These are phyloP conservation scores for Cucurbita maxima DNA, from an alignment of 306 rosid genomes.

Conservation along the genomic window DNA sequence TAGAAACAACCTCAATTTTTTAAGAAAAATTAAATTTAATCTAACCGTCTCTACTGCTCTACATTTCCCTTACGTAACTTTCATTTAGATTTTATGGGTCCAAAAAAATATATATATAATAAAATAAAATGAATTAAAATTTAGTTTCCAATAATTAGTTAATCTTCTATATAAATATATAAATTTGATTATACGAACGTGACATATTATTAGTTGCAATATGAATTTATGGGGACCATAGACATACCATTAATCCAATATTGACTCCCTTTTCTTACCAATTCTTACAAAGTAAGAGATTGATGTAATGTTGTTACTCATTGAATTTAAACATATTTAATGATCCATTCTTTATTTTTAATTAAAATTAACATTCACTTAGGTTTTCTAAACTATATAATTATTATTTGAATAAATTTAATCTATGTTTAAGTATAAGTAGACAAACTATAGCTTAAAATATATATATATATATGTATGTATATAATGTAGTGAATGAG, in stretches of 20 bases:
- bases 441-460: too few relatives aligned
- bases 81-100: slow-evolving; percentile 13
- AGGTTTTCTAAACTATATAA: too few relatives aligned
- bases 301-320: background rate
- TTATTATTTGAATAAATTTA: too few relatives aligned
- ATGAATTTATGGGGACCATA: background rate
- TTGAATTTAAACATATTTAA: too few relatives aligned
- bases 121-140: background rate
- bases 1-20: background rate
- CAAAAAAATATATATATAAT: background rate
- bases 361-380: too few relatives aligned
- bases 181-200: background rate
- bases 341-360: too few relatives aligned
- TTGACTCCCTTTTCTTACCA: background rate
- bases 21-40: background rate
- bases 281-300: background rate
- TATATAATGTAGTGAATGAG: background rate
- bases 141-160: background rate
- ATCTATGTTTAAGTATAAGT: too few relatives aligned
- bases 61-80: slow-evolving; percentile 12
- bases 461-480: too few relatives aligned
- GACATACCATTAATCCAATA: background rate
- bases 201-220: background rate
- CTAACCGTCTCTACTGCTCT: background rate
- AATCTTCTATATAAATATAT: background rate